Evolutionary conservation across 1,284 basidiomycete genomes (phyloP).

Genomic region (Sporisorium sorghi): DNA sequence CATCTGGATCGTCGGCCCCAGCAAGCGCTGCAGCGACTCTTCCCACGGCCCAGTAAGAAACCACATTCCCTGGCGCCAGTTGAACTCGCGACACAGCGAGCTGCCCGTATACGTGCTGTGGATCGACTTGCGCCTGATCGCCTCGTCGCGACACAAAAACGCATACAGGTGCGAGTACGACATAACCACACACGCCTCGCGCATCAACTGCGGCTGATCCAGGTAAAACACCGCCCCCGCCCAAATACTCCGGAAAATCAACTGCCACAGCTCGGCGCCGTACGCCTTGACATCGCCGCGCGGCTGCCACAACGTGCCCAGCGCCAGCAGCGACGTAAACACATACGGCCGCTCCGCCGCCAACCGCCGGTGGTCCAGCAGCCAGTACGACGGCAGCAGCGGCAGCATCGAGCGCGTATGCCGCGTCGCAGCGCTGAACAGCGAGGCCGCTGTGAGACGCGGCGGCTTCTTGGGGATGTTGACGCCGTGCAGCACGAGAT

Average conservation of each 20-base stretch:
- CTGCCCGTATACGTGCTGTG: constrained; percentile 45
- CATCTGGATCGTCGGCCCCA: constrained; percentile 38
- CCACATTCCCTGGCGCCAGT: constrained; percentile 42
- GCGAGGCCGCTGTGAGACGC: constrained; percentile 41
- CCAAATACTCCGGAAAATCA: constrained; percentile 52
- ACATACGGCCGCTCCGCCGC: constrained; percentile 44
- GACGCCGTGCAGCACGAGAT: constrained; percentile 52
- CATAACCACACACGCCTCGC: constrained; percentile 41
- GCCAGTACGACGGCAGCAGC: constrained; percentile 41
- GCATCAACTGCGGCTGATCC: constrained; percentile 43
- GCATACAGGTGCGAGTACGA: constrained; percentile 34
- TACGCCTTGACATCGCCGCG: constrained; percentile 46
- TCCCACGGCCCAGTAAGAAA: constrained; percentile 45
- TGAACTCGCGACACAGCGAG: constrained; percentile 33
- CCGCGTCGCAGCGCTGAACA: constrained; percentile 44
- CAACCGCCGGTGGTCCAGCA: constrained; percentile 39
- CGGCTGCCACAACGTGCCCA: constrained; percentile 48
- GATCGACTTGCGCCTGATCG: constrained; percentile 39
- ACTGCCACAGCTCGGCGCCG: constrained; percentile 48
- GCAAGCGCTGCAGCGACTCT: constrained; percentile 41
- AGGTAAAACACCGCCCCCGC: constrained; percentile 49
- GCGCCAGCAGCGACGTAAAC: constrained; percentile 38
- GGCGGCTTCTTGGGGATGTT: constrained; percentile 53
- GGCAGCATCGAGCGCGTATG: constrained; percentile 38
- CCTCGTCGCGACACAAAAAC: constrained; percentile 40